phyloP scores from a whole-genome alignment of 768 basidiomycete species.

The Pisolithus sp. region DNA sequence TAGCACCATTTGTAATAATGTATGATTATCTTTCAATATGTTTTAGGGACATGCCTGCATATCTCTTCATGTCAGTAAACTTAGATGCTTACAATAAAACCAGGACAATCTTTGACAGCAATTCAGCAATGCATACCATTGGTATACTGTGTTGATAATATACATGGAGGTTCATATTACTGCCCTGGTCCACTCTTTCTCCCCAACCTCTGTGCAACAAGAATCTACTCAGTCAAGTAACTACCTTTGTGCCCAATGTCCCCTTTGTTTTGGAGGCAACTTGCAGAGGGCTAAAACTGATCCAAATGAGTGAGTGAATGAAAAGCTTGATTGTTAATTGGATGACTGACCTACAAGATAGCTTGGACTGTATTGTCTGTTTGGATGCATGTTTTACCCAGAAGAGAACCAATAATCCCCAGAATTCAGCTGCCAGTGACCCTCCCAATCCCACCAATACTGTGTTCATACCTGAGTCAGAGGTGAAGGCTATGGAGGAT shows the following conservation, averaged over 20 bases:
- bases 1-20: too few species aligned
- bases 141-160: too few species aligned
- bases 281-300: not conserved
- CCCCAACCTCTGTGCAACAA: too few species aligned
- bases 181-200: too few species aligned
- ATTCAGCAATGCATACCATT: too few species aligned
- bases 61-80: too few species aligned
- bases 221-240: too few species aligned
- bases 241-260: conserved; percentile 13
- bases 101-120: too few species aligned
- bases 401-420: conserved; percentile 15
- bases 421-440: conserved; percentile 1
- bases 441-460: not conserved
- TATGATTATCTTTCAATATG: too few species aligned
- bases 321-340: not conserved
- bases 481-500: conserved; percentile 16
- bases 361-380: conserved; percentile 25
- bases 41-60: too few species aligned
- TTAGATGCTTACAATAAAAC: too few species aligned
- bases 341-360: not conserved
- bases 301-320: not conserved
- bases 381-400: conserved; percentile 32
- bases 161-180: too few species aligned
- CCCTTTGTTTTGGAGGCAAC: conserved; percentile 4
- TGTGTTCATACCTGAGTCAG: conserved; percentile 11